Base-by-base conservation (phyloP, 306 rosid species). In the Heteromeles arbutifolia region DNA sequence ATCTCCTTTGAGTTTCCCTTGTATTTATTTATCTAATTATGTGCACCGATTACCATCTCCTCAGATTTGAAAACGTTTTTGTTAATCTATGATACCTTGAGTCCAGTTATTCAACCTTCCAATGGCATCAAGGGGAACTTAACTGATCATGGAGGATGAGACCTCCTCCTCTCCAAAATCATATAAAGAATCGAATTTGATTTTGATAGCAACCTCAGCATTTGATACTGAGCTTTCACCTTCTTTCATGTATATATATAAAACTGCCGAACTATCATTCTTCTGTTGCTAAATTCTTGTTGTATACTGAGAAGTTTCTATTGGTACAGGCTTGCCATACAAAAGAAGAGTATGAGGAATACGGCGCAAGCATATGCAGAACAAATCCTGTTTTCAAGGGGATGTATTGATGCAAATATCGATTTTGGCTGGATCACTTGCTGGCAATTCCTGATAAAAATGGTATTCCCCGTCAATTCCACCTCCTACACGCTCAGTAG, bases 311-410 rank as follows among this genome's bases (percentile, higher is more conserved):
- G 32, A 79, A 78, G 61, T 66, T 75, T 57, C 71, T 84, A n/a
- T 69, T 11, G 67, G 69, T 83, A 70, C 93, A 96, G 99, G 97
- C 99, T 37, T 96, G 99, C 80, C 99, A 96, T 82, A 96, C 99
- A 67, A 96, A 96, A 86, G 99, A 90, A 52, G 98, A 96, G 83
- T 96, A 96, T 28, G 99, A 96, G 68, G 99, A 96, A 81, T 75
- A 90, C 34, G 99, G 99, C 70, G 99, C 98, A 28, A 89, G 99
- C 87, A 96, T 96, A 77, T 96, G 99, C 79, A 89, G 99, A 53
- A 89, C 98, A 59, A 96, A 96, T 86, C 99, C 99, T 44, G 96
- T 96, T 83, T 96, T 96, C 92, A 96, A 92, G 89, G 99, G 99
- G 53, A 96, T 96, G 99, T 96, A 92, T 71, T 96, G 86, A 89